phyloP scores from a whole-genome alignment of 306 rosid species.

The Cucurbita maxima region DNA sequence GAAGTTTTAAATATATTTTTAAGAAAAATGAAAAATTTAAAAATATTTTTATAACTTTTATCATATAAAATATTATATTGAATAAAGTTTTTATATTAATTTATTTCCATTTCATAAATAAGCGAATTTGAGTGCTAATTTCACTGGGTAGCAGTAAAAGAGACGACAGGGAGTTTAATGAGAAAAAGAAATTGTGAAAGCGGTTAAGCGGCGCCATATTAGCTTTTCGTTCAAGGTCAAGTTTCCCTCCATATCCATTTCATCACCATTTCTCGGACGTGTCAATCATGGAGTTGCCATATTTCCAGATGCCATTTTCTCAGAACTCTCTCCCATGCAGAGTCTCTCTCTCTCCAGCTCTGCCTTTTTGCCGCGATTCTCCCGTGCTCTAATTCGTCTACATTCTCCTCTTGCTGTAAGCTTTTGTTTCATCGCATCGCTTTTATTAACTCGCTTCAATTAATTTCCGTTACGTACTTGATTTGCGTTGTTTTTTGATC shows the following conservation, averaged over 20 bases:
- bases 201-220: background rate
- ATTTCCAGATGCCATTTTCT: constrained; percentile 8
- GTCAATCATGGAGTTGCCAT: constrained; percentile 10
- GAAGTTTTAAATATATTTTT: no score
- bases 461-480: background rate
- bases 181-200: background rate
- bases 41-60: no score
- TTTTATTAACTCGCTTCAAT: background rate
- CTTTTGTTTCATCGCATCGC: no score
- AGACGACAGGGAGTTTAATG: no score
- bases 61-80: no score
- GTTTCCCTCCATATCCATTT: background rate
- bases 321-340: background rate
- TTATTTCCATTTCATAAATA: no score
- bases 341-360: constrained; percentile 1
- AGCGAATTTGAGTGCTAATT: no score
- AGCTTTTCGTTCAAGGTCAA: background rate
- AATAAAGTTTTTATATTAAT: no score
- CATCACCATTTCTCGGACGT: constrained; percentile 4
- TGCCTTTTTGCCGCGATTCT: background rate
- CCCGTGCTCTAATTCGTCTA: background rate
- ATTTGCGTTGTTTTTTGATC: background rate
- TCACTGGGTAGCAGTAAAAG: no score
- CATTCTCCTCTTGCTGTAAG: background rate
- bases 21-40: no score